phyloP scores from a whole-genome alignment of 1,284 basidiomycete genomes.

The Microbotryum silenes-acaulis region DNA sequence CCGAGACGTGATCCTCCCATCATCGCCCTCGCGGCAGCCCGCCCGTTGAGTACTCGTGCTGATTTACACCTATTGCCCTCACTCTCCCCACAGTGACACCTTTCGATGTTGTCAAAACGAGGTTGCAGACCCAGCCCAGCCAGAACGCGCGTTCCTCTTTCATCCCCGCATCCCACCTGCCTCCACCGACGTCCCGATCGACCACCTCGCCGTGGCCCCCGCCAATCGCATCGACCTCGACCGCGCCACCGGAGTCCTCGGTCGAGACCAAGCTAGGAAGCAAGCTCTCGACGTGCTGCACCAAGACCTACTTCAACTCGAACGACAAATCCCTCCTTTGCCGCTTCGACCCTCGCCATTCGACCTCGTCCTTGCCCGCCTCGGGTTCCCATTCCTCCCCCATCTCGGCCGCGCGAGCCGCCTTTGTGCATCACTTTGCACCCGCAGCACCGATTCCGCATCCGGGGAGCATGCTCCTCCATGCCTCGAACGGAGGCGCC shows the following conservation, averaged over 20 bases:
- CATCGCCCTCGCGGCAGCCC: not conserved
- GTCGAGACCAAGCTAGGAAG: constrained; percentile 11
- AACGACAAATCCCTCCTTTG: constrained; percentile 35
- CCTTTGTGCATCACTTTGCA: constrained; percentile 3
- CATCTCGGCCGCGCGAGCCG: constrained; percentile 4
- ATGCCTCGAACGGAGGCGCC: not conserved
- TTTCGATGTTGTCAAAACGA: constrained; percentile 87
- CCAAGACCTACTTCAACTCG: constrained; percentile 39
- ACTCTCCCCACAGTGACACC: constrained; percentile 64
- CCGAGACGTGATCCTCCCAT: too few relatives aligned
- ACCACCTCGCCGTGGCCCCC: constrained; percentile 21
- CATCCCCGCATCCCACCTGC: constrained; percentile 26
- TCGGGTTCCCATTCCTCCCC: constrained; percentile 2
- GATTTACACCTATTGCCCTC: too few relatives aligned
- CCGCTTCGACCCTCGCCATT: constrained; percentile 38
- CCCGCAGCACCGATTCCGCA: constrained; percentile 3
- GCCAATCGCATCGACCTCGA: constrained; percentile 22
- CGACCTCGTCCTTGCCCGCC: constrained; percentile 16
- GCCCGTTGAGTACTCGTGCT: too few relatives aligned
- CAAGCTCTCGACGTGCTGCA: constrained; percentile 38
- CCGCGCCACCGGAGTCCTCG: constrained; percentile 13
- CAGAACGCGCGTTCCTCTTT: constrained; percentile 21
- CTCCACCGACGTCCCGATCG: constrained; percentile 13
- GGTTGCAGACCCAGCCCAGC: constrained; percentile 40
- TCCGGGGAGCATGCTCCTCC: constrained; percentile 27